These are phyloP conservation scores for Tricladium varicosporioides DNA, from an alignment of 2,329 filamentous ascomycete genomes.

Conservation along the genomic window DNA sequence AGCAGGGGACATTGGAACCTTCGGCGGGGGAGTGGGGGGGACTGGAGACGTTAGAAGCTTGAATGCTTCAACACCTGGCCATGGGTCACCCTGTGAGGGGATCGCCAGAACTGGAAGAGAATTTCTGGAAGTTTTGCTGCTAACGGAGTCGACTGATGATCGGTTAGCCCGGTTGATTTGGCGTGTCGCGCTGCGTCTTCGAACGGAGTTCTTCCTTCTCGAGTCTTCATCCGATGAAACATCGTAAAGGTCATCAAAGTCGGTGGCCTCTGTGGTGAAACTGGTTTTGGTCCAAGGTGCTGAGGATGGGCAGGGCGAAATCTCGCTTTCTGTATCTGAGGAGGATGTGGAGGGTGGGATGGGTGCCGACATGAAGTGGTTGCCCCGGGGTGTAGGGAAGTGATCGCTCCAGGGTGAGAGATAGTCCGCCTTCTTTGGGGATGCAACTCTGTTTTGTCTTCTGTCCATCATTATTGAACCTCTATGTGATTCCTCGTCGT, in stretches of 20 bases:
- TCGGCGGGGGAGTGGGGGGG: slow-evolving; percentile 60
- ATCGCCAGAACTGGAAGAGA: slow-evolving; percentile 53
- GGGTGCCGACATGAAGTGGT: slow-evolving; percentile 62
- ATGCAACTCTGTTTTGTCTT: slow-evolving; percentile 35
- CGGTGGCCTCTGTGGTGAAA: slow-evolving; percentile 62
- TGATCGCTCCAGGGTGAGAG: slow-evolving; percentile 51
- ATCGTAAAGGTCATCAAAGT: slow-evolving; percentile 87
- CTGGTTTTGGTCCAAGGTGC: slow-evolving; percentile 62
- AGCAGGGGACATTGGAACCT: slow-evolving; percentile 73
- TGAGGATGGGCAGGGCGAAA: slow-evolving; percentile 54
- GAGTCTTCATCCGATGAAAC: slow-evolving; percentile 72
- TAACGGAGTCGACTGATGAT: slow-evolving; percentile 24
- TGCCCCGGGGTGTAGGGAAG: slow-evolving; percentile 70
- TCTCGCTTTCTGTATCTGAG: slow-evolving; percentile 47
- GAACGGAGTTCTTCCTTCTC: slow-evolving; percentile 42
- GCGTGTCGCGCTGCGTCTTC: slow-evolving; percentile 25
- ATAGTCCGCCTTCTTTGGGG: slow-evolving; percentile 36
- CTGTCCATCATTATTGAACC: slow-evolving; percentile 31
- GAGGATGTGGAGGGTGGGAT: slow-evolving; percentile 60
- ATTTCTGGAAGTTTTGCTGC: slow-evolving; percentile 27
- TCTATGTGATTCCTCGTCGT: slow-evolving; percentile 39
- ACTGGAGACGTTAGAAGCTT: slow-evolving; percentile 56
- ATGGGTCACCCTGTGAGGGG: slow-evolving; percentile 38
- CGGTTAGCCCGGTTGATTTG: slow-evolving; percentile 31
- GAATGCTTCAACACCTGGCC: slow-evolving; percentile 45